Evolutionary conservation across 331 rosid species (phyloP).

Genomic region (Dryas integrifolia): DNA sequence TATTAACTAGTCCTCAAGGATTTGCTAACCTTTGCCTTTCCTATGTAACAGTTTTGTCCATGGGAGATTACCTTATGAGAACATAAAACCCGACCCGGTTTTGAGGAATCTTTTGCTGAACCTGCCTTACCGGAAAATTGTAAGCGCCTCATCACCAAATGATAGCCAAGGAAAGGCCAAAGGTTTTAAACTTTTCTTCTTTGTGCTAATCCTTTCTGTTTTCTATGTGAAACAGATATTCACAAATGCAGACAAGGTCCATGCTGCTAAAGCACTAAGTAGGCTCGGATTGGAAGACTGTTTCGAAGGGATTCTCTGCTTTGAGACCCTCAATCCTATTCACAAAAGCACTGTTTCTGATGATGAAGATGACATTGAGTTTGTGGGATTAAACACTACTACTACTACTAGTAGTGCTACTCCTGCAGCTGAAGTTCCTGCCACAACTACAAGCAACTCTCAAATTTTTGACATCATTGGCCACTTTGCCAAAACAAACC

Average conservation of each 20-base stretch:
- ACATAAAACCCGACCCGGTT: slow-evolving; percentile 66
- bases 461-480: slow-evolving; percentile 68
- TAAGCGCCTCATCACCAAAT: slow-evolving; percentile 30
- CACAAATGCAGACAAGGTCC: slow-evolving; percentile 78
- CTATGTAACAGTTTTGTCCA: slow-evolving; percentile 59
- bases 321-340: slow-evolving; percentile 76
- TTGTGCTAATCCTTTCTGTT: slow-evolving; percentile 15
- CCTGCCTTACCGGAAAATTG: slow-evolving; percentile 70
- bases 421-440: background rate
- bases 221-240: slow-evolving; percentile 50
- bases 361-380: slow-evolving; percentile 63
- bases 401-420: slow-evolving; percentile 6
- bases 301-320: slow-evolving; percentile 84
- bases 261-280: slow-evolving; percentile 58
- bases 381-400: slow-evolving; percentile 42
- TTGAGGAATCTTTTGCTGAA: slow-evolving; percentile 58
- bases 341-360: slow-evolving; percentile 47
- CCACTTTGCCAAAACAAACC: slow-evolving; percentile 58
- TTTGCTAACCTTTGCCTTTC: slow-evolving; percentile 17
- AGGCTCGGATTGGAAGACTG: slow-evolving; percentile 88
- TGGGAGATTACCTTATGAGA: slow-evolving; percentile 87
- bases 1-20: background rate
- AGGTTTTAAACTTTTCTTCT: slow-evolving; percentile 23
- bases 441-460: slow-evolving; percentile 21
- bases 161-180: background rate